A percentile compares a stretch with the other conserved stretches of the same genome.
phyloP scores from a whole-genome alignment of 1,284 basidiomycete species.

The Puccinia polysora region DNA sequence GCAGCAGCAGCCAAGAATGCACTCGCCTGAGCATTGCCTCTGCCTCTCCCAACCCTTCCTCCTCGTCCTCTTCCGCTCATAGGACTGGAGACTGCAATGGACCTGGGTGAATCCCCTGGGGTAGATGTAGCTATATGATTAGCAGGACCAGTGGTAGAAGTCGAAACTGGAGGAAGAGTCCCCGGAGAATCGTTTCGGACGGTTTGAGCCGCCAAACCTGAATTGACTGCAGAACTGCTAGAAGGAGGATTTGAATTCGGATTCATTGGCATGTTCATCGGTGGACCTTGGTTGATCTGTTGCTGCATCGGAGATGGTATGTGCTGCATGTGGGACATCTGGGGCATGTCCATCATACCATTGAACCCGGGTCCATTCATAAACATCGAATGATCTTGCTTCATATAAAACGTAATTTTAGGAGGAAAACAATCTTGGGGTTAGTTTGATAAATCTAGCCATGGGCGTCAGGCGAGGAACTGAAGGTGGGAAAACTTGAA shows the following conservation, averaged over 20 bases:
- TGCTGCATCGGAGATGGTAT: constrained; percentile 33
- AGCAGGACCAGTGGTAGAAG: constrained; percentile 1
- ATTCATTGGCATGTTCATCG: constrained; percentile 10
- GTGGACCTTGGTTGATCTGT: constrained; percentile 10
- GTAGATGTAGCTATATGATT: constrained; percentile 8
- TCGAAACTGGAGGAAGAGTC: neutral
- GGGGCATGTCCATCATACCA: constrained; percentile 43
- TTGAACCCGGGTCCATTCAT: constrained; percentile 36
- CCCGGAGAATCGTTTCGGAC: constrained; percentile 5
- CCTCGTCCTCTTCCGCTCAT: constrained; percentile 32
- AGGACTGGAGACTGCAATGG: constrained; percentile 18
- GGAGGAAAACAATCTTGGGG: neutral
- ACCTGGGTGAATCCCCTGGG: constrained; percentile 18
- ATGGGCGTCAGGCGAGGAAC: neutral
- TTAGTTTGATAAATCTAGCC: constrained; percentile 8
- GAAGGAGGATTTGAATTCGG: neutral
- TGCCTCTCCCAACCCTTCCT: constrained; percentile 20
- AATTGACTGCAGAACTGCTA: neutral
- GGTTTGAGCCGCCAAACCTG: constrained; percentile 2
- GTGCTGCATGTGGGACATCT: constrained; percentile 37
- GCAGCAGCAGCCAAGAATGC: constrained; percentile 43
- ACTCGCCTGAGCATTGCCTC: constrained; percentile 34
- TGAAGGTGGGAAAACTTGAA: neutral
- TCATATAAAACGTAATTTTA: neutral
- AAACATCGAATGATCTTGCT: constrained; percentile 42